Base-by-base conservation (phyloP, 768 basidiomycete genomes). In the Coprinellus aureogranulatus region DNA sequence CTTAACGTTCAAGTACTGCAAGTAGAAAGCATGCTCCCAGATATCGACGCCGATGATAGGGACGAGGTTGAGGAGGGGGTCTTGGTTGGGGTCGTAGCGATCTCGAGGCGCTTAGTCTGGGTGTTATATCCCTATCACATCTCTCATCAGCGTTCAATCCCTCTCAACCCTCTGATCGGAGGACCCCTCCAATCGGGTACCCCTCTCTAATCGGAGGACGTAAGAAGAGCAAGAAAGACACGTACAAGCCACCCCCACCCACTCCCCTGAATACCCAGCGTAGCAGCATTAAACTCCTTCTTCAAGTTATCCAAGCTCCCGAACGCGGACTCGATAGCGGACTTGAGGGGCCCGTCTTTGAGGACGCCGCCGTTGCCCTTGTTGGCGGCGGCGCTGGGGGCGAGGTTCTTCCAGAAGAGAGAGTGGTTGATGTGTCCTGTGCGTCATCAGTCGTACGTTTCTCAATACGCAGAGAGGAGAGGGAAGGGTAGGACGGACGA, bases 161-260 rank as follows among this genome's bases (percentile, higher is more conserved):
- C n/a, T n/a, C n/a, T n/a, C n/a, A n/a, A n/a, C n/a, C n/a, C n/a
- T n/a, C n/a, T n/a, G n/a, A n/a, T n/a, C n/a, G n/a, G n/a, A n/a
- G n/a, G n/a, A n/a, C n/a, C n/a, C n/a, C n/a, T n/a, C n/a, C n/a
- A n/a, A n/a, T n/a, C n/a, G n/a, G n/a, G n/a, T n/a, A n/a, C 34
- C 34, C 8, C 14, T 34, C 14, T 34, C 34, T 14, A 34, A 34
- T 34, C 6, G 12, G 23, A 34, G 18, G 41, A 54, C 49, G 56
- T 46, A 49, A 6, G 31, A 53, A 39, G 39, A 14, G 41, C 41
- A 18, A 18, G 4, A 44, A 16, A 22, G 6, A 6, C 6, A 86
- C 89, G 67, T 67, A 94, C 92, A 68, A 97, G 81, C 95, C 94
- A 98, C 60, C 92, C 94, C 94, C 95, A 97, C 40, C 94, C 94